These are phyloP conservation scores for Cladosporium oxysporum DNA, from an alignment of 2,329 filamentous ascomycete genomes.

Conservation along the genomic window DNA sequence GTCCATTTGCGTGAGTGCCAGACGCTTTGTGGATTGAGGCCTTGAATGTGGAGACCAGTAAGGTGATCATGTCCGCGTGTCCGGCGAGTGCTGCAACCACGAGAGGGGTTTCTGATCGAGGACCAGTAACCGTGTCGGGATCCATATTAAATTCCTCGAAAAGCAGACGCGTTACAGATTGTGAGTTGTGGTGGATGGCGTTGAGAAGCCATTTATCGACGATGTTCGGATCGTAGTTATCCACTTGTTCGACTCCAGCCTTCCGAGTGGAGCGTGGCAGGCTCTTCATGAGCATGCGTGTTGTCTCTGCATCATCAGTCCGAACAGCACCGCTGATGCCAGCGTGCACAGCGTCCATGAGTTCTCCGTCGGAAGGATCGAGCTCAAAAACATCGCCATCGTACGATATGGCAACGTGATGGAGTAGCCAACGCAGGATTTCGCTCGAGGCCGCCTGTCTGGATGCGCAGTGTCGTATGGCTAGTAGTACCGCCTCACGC, in stretches of 20 bases:
- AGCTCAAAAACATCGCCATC: constrained; percentile 12
- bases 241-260: not conserved
- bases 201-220: not conserved
- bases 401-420: not conserved
- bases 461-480: not conserved
- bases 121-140: not conserved
- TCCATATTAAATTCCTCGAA: not conserved
- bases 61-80: not conserved
- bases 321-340: not conserved
- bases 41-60: constrained; percentile 12
- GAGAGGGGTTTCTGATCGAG: not conserved
- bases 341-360: not conserved
- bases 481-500: not conserved
- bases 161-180: not conserved
- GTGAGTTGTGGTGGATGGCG: not conserved
- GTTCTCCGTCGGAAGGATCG: constrained; percentile 11
- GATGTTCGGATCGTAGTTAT: not conserved
- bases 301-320: not conserved
- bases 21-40: constrained; percentile 22
- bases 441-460: not conserved
- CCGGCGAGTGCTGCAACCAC: not conserved
- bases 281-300: not conserved
- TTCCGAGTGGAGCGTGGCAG: not conserved
- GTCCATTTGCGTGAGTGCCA: constrained; percentile 23
- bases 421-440: constrained; percentile 2